phyloP scores from a whole-genome alignment of 371 early-diverging fungal species.

The Entomophthora muscae region DNA sequence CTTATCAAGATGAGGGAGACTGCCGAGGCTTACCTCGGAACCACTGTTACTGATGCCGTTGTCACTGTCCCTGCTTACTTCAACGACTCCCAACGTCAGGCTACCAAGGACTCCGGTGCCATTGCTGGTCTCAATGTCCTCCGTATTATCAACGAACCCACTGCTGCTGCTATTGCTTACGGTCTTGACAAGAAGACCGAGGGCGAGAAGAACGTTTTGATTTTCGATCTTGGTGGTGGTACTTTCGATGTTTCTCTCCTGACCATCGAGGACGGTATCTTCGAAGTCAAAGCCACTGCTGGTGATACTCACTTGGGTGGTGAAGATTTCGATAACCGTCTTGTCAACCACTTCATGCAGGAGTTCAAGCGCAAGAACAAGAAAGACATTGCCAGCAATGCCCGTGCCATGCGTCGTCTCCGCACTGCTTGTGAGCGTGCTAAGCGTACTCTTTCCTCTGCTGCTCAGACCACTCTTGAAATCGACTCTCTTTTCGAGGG shows the following conservation, averaged over 20 bases:
- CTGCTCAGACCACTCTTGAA: conserved; percentile 40
- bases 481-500: conserved; percentile 87
- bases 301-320: conserved; percentile 94
- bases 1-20: conserved; percentile 93
- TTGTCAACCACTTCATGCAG: conserved; percentile 64
- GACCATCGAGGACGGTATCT: conserved; percentile 73
- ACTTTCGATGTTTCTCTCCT: conserved; percentile 87
- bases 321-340: conserved; percentile 72
- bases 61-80: conserved; percentile 97
- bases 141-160: conserved; percentile 86
- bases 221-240: conserved; percentile 94
- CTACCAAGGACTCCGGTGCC: conserved; percentile 63
- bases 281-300: conserved; percentile 70
- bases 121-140: conserved; percentile 61
- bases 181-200: conserved; percentile 45
- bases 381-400: conserved; percentile 49
- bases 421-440: conserved; percentile 80
- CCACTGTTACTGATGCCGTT: conserved; percentile 78
- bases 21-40: conserved; percentile 91
- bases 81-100: conserved; percentile 63
- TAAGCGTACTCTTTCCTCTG: conserved; percentile 73
- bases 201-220: conserved; percentile 57
- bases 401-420: conserved; percentile 65
- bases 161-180: conserved; percentile 90
- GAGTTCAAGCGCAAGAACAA: conserved; percentile 51